Evolutionary conservation across 257 asterid genomes (phyloP).

Genomic region (Vinca minor): DNA sequence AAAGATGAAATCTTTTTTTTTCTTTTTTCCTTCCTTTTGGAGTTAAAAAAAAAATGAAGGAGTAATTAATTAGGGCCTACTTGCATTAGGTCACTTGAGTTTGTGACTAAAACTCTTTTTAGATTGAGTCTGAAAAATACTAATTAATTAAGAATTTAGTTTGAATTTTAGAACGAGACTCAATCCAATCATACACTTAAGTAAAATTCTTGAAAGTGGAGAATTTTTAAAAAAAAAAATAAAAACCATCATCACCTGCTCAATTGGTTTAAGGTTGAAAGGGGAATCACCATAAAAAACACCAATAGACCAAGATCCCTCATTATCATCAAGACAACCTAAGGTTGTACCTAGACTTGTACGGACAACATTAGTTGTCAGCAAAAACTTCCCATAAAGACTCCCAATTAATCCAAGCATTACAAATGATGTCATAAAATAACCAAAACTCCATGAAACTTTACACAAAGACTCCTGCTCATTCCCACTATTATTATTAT

Average conservation of each 20-base stretch:
- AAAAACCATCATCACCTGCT: constrained; percentile 42
- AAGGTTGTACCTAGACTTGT: constrained; percentile 33
- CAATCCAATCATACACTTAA: no score
- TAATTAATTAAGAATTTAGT: no score
- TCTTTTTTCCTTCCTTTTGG: no score
- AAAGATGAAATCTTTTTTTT: no score
- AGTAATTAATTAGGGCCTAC: no score
- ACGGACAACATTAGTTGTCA: constrained; percentile 58
- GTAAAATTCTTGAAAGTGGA: no score
- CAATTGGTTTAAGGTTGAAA: constrained; percentile 82
- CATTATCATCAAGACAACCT: constrained; percentile 72
- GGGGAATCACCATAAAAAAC: constrained; percentile 88
- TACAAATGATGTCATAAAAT: constrained; percentile 49
- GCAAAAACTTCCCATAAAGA: constrained; percentile 47
- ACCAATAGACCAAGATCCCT: constrained; percentile 97
- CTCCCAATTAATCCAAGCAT: constrained; percentile 64
- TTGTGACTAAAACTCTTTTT: no score
- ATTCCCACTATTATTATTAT: constrained; percentile 12
- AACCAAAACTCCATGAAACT: constrained; percentile 33
- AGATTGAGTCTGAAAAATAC: no score
- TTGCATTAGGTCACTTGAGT: no score
- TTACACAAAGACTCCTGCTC: constrained; percentile 20
- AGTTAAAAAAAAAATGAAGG: no score
- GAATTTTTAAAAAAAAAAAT: background rate
- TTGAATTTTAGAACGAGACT: no score